Percentiles rank a stretch among this genome's conserved stretches.
These are phyloP conservation scores for Sporothrix luriei DNA, from an alignment of 2,329 filamentous ascomycete species.

Conservation along the genomic window DNA sequence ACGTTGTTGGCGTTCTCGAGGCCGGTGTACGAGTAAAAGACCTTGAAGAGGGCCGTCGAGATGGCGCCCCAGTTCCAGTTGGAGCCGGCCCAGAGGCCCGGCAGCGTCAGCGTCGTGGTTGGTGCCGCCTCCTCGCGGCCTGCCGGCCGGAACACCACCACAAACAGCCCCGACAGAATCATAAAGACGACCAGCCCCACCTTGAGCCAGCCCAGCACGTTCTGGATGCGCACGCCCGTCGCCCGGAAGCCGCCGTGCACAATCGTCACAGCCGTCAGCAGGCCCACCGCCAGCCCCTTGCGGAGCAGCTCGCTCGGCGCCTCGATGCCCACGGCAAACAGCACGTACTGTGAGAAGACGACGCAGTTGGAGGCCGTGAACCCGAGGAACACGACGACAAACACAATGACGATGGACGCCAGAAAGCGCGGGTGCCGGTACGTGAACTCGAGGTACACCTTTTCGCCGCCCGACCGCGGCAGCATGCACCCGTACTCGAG, in stretches of 20 bases:
- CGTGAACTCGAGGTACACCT: slow-evolving; percentile 72
- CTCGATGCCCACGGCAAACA: slow-evolving; percentile 60
- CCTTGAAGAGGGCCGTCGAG: slow-evolving; percentile 64
- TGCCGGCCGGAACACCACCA: slow-evolving; percentile 52
- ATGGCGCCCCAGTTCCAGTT: slow-evolving; percentile 70
- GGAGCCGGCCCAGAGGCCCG: slow-evolving; percentile 62
- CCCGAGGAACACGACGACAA: slow-evolving; percentile 64
- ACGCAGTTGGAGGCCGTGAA: slow-evolving; percentile 73
- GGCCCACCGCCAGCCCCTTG: slow-evolving; percentile 59
- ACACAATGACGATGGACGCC: slow-evolving; percentile 64
- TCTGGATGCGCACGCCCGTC: slow-evolving; percentile 62
- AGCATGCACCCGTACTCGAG: slow-evolving; percentile 73
- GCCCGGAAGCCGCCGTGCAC: slow-evolving; percentile 61
- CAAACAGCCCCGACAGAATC: slow-evolving; percentile 62
- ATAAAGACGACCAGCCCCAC: slow-evolving; percentile 63
- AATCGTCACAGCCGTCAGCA: slow-evolving; percentile 60
- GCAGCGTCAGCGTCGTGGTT: background rate
- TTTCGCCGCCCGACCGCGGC: slow-evolving; percentile 67
- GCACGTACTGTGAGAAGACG: slow-evolving; percentile 66
- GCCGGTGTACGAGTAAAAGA: slow-evolving; percentile 61
- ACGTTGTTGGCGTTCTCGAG: slow-evolving; percentile 63
- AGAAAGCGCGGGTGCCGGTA: slow-evolving; percentile 66
- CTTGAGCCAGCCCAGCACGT: slow-evolving; percentile 65
- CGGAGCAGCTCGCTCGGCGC: slow-evolving; percentile 51
- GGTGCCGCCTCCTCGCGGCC: background rate